A percentile compares a stretch with the other conserved stretches of the same genome.
phyloP scores from a whole-genome alignment of 441 rosid species.

The Manihot esculenta region DNA sequence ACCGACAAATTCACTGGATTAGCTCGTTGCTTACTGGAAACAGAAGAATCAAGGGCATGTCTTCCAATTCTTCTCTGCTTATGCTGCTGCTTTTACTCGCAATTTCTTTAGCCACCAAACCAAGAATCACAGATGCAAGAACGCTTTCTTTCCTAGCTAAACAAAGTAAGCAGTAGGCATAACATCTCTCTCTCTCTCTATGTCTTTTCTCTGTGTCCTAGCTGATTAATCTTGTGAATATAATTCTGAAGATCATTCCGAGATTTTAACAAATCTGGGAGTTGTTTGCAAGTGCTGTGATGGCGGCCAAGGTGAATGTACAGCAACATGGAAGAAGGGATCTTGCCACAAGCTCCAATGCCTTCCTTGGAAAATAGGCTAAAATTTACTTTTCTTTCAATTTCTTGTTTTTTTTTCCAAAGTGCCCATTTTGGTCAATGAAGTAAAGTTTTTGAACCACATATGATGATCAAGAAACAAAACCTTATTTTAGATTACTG shows the following conservation, averaged over 20 bases:
- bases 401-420: too few relatives aligned
- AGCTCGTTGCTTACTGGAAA: background rate
- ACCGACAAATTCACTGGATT: too few relatives aligned
- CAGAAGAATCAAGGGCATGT: background rate
- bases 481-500: too few relatives aligned
- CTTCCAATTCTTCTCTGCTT: conserved; percentile 12
- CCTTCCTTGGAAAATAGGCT: conserved; percentile 46
- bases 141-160: conserved; percentile 29
- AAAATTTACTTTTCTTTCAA: background rate
- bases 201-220: too few relatives aligned
- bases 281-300: conserved; percentile 52
- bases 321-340: conserved; percentile 40
- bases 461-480: too few relatives aligned
- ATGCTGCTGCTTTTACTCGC: conserved; percentile 23
- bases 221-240: too few relatives aligned
- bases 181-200: too few relatives aligned
- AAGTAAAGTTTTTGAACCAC: too few relatives aligned
- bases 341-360: conserved; percentile 47
- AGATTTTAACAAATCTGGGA: conserved; percentile 43
- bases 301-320: conserved; percentile 35
- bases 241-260: conserved; percentile 26
- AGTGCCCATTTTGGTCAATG: too few relatives aligned
- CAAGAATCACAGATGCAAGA: conserved; percentile 37
- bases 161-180: conserved; percentile 24
- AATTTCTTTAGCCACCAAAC: conserved; percentile 5